These are phyloP conservation scores for Fusarium sp. DNA, from an alignment of 2,329 filamentous ascomycete genomes.

Conservation along the genomic window DNA sequence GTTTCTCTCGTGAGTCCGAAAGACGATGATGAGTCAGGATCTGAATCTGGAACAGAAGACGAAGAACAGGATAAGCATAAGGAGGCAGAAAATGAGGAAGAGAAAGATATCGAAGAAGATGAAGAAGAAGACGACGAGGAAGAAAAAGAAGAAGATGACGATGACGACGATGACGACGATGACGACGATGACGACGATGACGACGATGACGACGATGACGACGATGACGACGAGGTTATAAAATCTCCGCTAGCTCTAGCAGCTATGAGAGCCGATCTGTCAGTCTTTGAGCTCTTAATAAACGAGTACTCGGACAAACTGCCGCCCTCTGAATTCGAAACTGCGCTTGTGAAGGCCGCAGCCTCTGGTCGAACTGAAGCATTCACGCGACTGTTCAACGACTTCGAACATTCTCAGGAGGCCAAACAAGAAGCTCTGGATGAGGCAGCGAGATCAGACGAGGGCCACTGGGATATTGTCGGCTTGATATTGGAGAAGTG, in stretches of 20 bases:
- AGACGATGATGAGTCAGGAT: conserved; percentile 16
- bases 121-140: neutral
- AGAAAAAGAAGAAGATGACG: neutral
- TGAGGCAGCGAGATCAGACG: conserved; percentile 43
- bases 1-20: conserved; percentile 50
- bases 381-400: conserved; percentile 53
- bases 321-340: conserved; percentile 55
- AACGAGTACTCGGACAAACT: conserved; percentile 56
- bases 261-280: conserved; percentile 53
- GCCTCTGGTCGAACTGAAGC: conserved; percentile 55
- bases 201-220: neutral
- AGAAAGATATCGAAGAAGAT: neutral
- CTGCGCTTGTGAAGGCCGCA: conserved; percentile 56
- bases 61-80: neutral
- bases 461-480: conserved; percentile 56
- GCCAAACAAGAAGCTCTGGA: conserved; percentile 53
- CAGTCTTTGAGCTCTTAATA: conserved; percentile 58
- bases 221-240: conserved; percentile 32
- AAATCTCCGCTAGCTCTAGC: conserved; percentile 54
- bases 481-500: conserved; percentile 52
- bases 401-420: conserved; percentile 50
- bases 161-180: neutral
- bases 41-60: neutral
- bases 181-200: neutral
- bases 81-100: neutral